Base-by-base conservation (phyloP, 768 basidiomycete genomes). In the Chalciporus pseudorubinellus region DNA sequence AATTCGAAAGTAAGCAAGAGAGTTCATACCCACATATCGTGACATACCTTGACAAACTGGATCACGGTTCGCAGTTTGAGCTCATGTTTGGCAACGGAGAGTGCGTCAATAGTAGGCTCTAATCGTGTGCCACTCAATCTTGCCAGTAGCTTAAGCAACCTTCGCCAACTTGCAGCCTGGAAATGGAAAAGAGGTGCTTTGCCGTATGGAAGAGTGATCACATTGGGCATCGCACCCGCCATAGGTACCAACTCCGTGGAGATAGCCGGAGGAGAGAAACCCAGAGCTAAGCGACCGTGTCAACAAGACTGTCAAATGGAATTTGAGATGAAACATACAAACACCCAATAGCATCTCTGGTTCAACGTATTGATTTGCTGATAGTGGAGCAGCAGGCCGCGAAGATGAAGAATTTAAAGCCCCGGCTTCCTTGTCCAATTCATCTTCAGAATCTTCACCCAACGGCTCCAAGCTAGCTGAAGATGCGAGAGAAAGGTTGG, bases 71-170 rank as follows among this genome's bases (percentile, higher is more conserved):
- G 83, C 40, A 92, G 70, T 53, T 77, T 78, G 45, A 84, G 72
- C 6, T 79, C 78, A 16, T 71, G 72, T 59, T 83, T 84, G 26
- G 77, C 72, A 0, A 77, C 67, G 1, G 82, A 79, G 56, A 87
- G 68, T 1, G 86, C 83, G 58, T 87, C 85, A 33, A 88, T 62
- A 0, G 85, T 82, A 1, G 89, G 81, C 57, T 91, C 84, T 40
- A 92, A 72, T 44, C 80, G 80, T 6, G 86, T 85, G 26, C 76
- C 81, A 50, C 85, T 84, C 51, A 90, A 67, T 53, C 83, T 74
- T 22, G 88, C 89, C 81, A 92, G 82, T 38, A 92, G 65, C 59
- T 82, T 87, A 34, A 92, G 73, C 48, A 92, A 59, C 63, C 83
- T 81, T 21, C 82, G 78, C 90, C 90, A 92, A 55, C 72, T 84